Percentiles rank a stretch among this genome's conserved stretches.
Evolutionary conservation across 257 asterid species (phyloP).

Genomic region (Penstemon newberryi): DNA sequence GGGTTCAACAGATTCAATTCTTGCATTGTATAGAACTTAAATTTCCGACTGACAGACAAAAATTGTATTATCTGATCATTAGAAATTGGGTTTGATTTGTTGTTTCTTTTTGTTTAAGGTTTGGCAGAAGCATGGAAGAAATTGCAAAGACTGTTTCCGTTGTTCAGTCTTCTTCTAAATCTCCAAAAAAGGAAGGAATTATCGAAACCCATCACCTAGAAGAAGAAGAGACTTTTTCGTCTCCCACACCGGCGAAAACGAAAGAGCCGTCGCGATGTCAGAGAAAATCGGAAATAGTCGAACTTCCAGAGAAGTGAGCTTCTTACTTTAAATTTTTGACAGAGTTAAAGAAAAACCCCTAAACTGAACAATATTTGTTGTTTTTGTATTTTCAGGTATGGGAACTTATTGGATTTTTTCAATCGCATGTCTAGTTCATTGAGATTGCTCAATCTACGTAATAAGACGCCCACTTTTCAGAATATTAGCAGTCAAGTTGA

Average conservation of each 20-base stretch:
- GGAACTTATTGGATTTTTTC: conserved; percentile 47
- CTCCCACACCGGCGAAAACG: conserved; percentile 63
- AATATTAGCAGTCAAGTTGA: conserved; percentile 64
- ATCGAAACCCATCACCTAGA: conserved; percentile 20
- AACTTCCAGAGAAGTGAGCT: conserved; percentile 68
- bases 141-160: conserved; percentile 13
- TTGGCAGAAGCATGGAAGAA: conserved; percentile 38
- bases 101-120: conserved; percentile 18
- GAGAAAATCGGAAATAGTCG: conserved; percentile 31
- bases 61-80: background rate
- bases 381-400: conserved; percentile 49
- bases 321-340: conserved; percentile 10
- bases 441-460: conserved; percentile 63
- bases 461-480: conserved; percentile 52
- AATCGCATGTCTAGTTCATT: conserved; percentile 61
- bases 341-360: background rate
- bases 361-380: background rate
- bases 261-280: conserved; percentile 50
- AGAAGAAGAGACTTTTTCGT: conserved; percentile 38
- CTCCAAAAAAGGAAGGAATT: conserved; percentile 29
- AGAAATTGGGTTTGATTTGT: background rate
- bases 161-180: conserved; percentile 18
- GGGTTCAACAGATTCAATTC: background rate
- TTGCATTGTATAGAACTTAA: background rate
- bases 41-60: background rate